Percentiles rank a stretch among this genome's conserved stretches.
phyloP scores from a whole-genome alignment of 441 rosid species.

The Bruguiera hainesii region DNA sequence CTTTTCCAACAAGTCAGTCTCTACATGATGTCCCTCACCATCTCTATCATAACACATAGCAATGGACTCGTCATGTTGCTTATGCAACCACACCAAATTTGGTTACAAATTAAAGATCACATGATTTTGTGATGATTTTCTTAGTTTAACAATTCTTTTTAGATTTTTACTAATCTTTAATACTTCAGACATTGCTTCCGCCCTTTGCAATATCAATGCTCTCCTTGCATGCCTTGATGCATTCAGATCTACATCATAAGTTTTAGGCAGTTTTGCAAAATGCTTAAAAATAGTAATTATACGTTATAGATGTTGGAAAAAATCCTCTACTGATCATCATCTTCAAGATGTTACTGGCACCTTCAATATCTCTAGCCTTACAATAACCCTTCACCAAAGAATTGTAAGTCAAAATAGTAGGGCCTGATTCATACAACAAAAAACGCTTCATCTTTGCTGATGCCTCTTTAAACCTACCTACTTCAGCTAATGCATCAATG shows the following conservation, averaged over 20 bases:
- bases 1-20: no score
- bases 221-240: constrained; percentile 44
- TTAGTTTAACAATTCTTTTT: constrained; percentile 51
- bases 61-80: no score
- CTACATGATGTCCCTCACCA: no score
- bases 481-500: constrained; percentile 76
- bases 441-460: constrained; percentile 65
- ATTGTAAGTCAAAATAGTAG: constrained; percentile 67
- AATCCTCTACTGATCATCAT: constrained; percentile 66
- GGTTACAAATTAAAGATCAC: no score
- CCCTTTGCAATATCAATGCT: constrained; percentile 54
- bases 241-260: constrained; percentile 33
- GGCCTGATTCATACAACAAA: constrained; percentile 59
- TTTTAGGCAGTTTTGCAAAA: constrained; percentile 55
- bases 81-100: no score
- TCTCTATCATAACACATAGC: no score
- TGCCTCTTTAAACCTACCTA: constrained; percentile 65
- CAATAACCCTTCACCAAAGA: constrained; percentile 83
- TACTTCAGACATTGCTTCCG: constrained; percentile 74
- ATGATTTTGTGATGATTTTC: constrained; percentile 37
- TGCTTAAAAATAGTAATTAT: constrained; percentile 69
- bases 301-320: constrained; percentile 66
- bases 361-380: constrained; percentile 65
- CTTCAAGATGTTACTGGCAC: constrained; percentile 69
- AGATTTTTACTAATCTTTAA: constrained; percentile 68